phyloP scores from a whole-genome alignment of 2,329 filamentous ascomycete genomes.

The Aspergillus pseudotamarii region DNA sequence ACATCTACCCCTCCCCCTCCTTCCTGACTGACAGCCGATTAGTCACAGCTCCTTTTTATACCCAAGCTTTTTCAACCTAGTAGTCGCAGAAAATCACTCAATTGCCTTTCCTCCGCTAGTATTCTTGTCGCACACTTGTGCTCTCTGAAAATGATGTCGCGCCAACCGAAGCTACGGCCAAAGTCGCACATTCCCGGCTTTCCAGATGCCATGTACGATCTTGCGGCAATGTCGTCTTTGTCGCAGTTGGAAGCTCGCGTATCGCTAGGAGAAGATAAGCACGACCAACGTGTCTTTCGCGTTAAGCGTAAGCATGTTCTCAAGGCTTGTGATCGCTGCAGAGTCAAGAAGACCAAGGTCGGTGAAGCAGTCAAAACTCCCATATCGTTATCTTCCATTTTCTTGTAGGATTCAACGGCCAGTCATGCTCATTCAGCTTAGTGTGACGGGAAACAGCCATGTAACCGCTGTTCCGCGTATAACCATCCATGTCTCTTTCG shows the following conservation, averaged over 20 bases:
- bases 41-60: background rate
- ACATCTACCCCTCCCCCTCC: constrained; percentile 20
- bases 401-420: constrained; percentile 8
- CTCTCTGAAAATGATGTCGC: constrained; percentile 41
- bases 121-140: constrained; percentile 1
- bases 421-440: constrained; percentile 25
- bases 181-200: constrained; percentile 41
- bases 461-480: constrained; percentile 47
- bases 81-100: constrained; percentile 5
- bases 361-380: constrained; percentile 16
- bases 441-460: constrained; percentile 50
- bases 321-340: constrained; percentile 50
- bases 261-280: constrained; percentile 35
- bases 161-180: constrained; percentile 42
- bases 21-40: constrained; percentile 8
- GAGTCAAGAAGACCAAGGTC: constrained; percentile 51
- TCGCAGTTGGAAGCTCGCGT: constrained; percentile 34
- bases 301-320: constrained; percentile 50
- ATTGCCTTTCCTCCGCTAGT: constrained; percentile 10
- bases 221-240: constrained; percentile 34
- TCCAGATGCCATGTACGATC: constrained; percentile 38
- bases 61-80: constrained; percentile 3
- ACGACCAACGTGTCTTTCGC: constrained; percentile 44
- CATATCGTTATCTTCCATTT: constrained; percentile 7
- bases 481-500: constrained; percentile 49